These are phyloP conservation scores for Colletotrichum sp. DNA, from an alignment of 2,329 filamentous ascomycete species.

Conservation along the genomic window DNA sequence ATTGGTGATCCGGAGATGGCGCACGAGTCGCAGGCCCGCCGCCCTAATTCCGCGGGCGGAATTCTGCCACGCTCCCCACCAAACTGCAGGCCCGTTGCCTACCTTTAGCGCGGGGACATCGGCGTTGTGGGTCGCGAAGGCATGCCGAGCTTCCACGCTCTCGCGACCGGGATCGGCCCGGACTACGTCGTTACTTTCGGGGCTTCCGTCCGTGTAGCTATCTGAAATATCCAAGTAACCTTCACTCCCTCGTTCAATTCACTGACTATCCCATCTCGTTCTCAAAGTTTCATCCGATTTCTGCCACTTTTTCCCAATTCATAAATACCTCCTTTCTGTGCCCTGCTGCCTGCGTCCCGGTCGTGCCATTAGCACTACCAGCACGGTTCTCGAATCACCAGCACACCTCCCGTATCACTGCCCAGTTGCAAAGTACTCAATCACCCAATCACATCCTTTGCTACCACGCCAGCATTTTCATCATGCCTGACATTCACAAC, in stretches of 20 bases:
- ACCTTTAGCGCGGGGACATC: background rate
- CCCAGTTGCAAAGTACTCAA: background rate
- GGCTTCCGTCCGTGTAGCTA: background rate
- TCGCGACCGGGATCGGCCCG: background rate
- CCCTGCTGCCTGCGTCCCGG: background rate
- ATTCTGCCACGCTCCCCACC: background rate
- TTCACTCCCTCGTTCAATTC: background rate
- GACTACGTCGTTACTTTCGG: background rate
- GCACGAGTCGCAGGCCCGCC: background rate
- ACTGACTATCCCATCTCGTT: background rate
- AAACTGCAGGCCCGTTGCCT: background rate
- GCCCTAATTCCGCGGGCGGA: conserved; percentile 3
- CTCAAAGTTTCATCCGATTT: background rate
- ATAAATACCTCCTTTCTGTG: background rate
- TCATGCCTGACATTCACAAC: conserved; percentile 21
- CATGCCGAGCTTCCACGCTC: background rate
- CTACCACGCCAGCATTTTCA: background rate
- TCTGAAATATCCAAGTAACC: background rate
- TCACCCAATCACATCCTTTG: background rate
- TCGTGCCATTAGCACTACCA: background rate
- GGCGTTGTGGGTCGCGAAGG: background rate
- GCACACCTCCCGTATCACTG: background rate
- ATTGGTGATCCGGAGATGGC: conserved; percentile 5
- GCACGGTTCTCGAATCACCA: background rate
- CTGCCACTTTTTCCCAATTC: background rate